Evolutionary conservation across 805 yeast genomes (phyloP).

Genomic region (Metschnikowia continentalis): DNA sequence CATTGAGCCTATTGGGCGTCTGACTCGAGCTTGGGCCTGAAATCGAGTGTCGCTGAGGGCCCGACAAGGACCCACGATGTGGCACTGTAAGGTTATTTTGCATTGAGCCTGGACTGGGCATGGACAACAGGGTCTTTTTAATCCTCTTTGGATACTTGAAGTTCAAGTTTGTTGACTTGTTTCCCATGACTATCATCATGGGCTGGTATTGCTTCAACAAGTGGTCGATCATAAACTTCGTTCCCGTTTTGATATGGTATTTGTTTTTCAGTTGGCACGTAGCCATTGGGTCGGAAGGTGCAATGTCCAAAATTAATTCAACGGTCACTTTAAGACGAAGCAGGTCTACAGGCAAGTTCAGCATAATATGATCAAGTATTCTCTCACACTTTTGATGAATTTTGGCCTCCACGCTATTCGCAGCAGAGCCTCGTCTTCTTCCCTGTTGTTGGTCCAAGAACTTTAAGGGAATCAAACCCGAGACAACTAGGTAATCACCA

Average conservation of each 20-base stretch:
- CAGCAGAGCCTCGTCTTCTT: slow-evolving; percentile 8
- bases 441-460: slow-evolving; percentile 14
- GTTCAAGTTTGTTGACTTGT: slow-evolving; percentile 37
- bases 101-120: not conserved
- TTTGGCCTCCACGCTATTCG: slow-evolving; percentile 12
- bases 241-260: slow-evolving; percentile 17
- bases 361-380: slow-evolving; percentile 19
- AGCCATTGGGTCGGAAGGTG: slow-evolving; percentile 11
- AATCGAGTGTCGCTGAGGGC: slow-evolving; percentile 8
- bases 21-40: not conserved
- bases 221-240: slow-evolving; percentile 34
- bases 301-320: slow-evolving; percentile 31
- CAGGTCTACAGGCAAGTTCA: slow-evolving; percentile 14
- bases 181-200: slow-evolving; percentile 34
- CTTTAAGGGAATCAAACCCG: slow-evolving; percentile 30
- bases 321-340: slow-evolving; percentile 36
- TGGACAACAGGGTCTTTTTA: slow-evolving; percentile 10
- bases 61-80: slow-evolving; percentile 3
- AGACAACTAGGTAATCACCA: slow-evolving; percentile 38
- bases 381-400: slow-evolving; percentile 22
- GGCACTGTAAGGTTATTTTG: not conserved
- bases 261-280: slow-evolving; percentile 4
- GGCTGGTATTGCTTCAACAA: slow-evolving; percentile 41
- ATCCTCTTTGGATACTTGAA: slow-evolving; percentile 38
- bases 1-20: slow-evolving; percentile 1